These are phyloP conservation scores for Syzygium syzygioides DNA, from an alignment of 441 rosid species.

Conservation along the genomic window DNA sequence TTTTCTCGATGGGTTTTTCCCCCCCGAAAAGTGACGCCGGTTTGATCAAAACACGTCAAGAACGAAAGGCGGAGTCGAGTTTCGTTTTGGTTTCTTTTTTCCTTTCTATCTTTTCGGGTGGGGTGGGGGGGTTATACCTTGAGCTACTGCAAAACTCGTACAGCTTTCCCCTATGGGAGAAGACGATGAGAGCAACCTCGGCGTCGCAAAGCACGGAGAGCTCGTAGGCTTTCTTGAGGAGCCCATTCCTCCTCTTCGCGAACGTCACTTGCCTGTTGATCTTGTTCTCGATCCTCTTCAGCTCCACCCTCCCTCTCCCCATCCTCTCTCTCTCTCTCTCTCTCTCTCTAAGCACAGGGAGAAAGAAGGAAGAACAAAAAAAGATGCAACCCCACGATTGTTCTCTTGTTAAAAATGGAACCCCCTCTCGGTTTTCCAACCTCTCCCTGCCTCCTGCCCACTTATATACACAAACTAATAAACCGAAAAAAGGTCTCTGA, in stretches of 20 bases:
- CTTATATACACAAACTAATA: background rate
- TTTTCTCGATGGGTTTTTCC: background rate
- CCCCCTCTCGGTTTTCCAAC: background rate
- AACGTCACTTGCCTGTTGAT: slow-evolving; percentile 99
- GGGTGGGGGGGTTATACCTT: slow-evolving; percentile 43
- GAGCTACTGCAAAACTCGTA: slow-evolving; percentile 99
- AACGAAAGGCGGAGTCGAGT: background rate
- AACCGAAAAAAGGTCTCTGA: background rate
- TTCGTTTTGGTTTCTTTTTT: background rate
- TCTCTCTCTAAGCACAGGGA: background rate
- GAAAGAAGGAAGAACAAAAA: background rate
- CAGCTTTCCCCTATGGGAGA: slow-evolving; percentile 98
- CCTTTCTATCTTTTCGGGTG: slow-evolving; percentile 19
- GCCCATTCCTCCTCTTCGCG: slow-evolving; percentile 96
- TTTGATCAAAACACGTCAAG: background rate
- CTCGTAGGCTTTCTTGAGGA: slow-evolving; percentile 99
- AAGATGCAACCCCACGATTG: background rate
- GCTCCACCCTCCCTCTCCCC: slow-evolving; percentile 99
- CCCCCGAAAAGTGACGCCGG: background rate
- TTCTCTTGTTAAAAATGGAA: background rate
- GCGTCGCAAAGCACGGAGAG: slow-evolving; percentile 98
- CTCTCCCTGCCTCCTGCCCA: background rate
- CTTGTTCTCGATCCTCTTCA: slow-evolving; percentile 99
- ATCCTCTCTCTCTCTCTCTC: slow-evolving; percentile 19
- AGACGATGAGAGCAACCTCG: slow-evolving; percentile 99